phyloP scores from a whole-genome alignment of 2,329 filamentous ascomycete species.

The Talaromyces islandicus region DNA sequence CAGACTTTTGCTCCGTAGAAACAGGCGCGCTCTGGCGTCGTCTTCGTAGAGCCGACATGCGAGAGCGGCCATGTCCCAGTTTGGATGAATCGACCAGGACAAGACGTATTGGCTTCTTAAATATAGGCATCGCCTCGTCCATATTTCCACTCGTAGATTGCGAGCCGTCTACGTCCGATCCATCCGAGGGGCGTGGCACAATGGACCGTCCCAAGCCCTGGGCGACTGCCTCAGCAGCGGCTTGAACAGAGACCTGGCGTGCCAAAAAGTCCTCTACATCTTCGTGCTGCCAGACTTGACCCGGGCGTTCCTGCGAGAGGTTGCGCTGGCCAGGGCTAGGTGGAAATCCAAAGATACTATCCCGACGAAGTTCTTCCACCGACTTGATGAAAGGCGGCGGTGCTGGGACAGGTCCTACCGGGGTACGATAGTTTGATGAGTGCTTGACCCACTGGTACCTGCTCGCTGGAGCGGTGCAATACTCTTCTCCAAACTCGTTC shows the following conservation, averaged over 20 bases:
- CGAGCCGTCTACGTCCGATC: constrained; percentile 13
- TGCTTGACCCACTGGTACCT: constrained; percentile 21
- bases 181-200: not conserved
- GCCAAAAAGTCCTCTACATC: constrained; percentile 17
- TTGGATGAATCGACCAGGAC: constrained; percentile 10
- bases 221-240: not conserved
- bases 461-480: constrained; percentile 16
- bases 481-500: constrained; percentile 25
- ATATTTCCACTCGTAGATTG: constrained; percentile 15
- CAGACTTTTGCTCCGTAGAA: not conserved
- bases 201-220: not conserved
- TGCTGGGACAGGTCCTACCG: constrained; percentile 17
- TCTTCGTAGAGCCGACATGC: constrained; percentile 4
- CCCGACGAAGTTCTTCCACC: constrained; percentile 20
- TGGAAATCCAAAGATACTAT: constrained; percentile 26
- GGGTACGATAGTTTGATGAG: constrained; percentile 20
- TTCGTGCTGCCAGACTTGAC: constrained; percentile 15
- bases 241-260: constrained; percentile 7
- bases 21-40: constrained; percentile 11
- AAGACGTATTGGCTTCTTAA: constrained; percentile 9
- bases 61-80: not conserved
- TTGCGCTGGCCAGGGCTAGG: constrained; percentile 26
- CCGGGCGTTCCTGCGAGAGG: constrained; percentile 16
- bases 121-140: not conserved
- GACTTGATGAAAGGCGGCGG: constrained; percentile 23